These are phyloP conservation scores for Capsicum baccatum DNA, from an alignment of 257 asterid genomes.

Conservation along the genomic window DNA sequence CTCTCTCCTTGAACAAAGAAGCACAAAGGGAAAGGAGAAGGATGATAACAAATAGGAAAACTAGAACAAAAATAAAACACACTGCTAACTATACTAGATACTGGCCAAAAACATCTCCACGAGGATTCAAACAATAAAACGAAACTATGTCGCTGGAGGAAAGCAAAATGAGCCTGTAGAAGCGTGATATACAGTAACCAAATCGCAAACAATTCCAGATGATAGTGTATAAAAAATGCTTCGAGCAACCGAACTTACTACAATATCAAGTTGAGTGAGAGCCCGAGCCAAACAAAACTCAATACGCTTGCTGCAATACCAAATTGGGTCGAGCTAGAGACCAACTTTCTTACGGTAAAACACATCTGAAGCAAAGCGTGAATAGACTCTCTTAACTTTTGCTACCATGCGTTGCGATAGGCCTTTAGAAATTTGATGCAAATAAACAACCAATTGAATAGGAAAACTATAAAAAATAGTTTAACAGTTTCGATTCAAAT, in stretches of 20 bases:
- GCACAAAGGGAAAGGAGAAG: constrained; percentile 10
- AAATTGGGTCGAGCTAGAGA: too few relatives aligned
- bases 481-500: background rate
- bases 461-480: background rate
- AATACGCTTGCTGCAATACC: background rate
- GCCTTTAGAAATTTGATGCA: background rate
- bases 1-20: constrained; percentile 8
- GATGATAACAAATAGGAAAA: background rate
- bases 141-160: background rate
- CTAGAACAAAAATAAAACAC: background rate
- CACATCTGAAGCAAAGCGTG: background rate
- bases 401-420: background rate
- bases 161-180: background rate
- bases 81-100: background rate
- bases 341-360: too few relatives aligned
- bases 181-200: background rate
- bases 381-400: background rate
- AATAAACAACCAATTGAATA: background rate
- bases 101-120: background rate
- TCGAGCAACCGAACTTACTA: background rate
- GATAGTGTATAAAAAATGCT: background rate
- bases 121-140: background rate
- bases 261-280: background rate
- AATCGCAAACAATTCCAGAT: background rate
- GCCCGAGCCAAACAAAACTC: background rate